phyloP scores from a whole-genome alignment of 345 rosid genomes.

The Abelmoschus esculentus region DNA sequence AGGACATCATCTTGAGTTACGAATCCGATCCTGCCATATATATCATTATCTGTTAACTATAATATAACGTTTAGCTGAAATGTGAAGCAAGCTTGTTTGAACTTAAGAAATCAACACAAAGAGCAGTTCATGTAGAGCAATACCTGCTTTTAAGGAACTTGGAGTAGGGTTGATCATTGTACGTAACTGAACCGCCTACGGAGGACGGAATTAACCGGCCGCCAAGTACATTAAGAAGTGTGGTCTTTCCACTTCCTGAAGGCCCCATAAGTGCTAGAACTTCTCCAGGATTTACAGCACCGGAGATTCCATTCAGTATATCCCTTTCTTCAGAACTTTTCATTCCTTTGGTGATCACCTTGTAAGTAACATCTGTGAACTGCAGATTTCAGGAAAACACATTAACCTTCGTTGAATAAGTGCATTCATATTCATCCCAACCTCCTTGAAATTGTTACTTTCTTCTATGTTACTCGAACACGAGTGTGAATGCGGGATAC shows the following conservation, averaged over 20 bases:
- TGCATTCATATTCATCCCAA: neutral
- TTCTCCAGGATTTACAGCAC: slow-evolving; percentile 80
- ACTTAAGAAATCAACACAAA: neutral
- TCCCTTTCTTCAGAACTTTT: slow-evolving; percentile 51
- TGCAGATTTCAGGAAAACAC: slow-evolving; percentile 27
- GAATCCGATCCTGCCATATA: slow-evolving; percentile 74
- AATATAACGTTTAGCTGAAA: too few species aligned
- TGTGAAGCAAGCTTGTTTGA: neutral
- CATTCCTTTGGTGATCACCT: slow-evolving; percentile 61
- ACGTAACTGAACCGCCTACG: slow-evolving; percentile 58
- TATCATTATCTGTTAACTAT: too few species aligned
- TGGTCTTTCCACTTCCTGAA: slow-evolving; percentile 95
- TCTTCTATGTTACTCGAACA: too few species aligned
- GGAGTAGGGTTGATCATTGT: slow-evolving; percentile 73
- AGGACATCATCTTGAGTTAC: slow-evolving; percentile 96
- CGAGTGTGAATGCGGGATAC: too few species aligned
- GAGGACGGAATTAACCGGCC: slow-evolving; percentile 53
- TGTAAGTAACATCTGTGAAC: slow-evolving; percentile 75
- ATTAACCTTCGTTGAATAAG: slow-evolving; percentile 1
- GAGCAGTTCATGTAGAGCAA: neutral
- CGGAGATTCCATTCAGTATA: slow-evolving; percentile 68
- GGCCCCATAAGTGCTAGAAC: slow-evolving; percentile 99
- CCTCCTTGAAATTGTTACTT: neutral
- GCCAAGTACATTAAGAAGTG: slow-evolving; percentile 72
- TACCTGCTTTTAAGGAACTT: slow-evolving; percentile 85